Percentiles rank a stretch among this genome's conserved stretches.
Conservation (phyloP, 495 filamentous ascomycete genomes). For the Penicillium egyptiacum region DNA sequence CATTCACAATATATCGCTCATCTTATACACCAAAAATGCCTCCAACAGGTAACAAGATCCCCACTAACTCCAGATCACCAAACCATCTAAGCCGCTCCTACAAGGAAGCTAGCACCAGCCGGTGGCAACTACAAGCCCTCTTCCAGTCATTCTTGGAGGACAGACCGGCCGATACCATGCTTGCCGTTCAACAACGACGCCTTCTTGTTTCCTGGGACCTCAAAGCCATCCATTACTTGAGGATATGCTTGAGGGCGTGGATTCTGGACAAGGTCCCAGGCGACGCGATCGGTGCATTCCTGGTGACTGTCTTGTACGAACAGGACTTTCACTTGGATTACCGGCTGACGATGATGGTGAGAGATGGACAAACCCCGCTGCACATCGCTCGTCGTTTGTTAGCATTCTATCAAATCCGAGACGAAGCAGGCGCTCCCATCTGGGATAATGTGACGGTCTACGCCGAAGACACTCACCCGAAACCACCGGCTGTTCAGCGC, state of each 20-base stretch:
- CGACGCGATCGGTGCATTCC: slow-evolving; percentile 12
- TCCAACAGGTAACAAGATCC: background rate
- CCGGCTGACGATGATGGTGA: slow-evolving; percentile 4
- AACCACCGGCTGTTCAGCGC: no score
- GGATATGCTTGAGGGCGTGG: background rate
- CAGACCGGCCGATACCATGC: background rate
- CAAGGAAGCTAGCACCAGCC: slow-evolving; percentile 5
- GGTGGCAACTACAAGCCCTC: background rate
- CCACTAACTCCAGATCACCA: background rate
- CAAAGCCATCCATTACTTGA: background rate
- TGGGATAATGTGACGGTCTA: background rate
- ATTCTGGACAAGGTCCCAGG: slow-evolving; percentile 3
- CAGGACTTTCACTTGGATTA: slow-evolving; percentile 2
- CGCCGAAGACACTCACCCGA: background rate
- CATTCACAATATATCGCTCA: background rate
- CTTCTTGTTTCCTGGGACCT: slow-evolving; percentile 11
- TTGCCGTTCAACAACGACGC: background rate
- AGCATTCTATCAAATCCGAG: background rate
- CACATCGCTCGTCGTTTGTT: background rate
- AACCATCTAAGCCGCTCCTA: background rate
- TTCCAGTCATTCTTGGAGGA: background rate
- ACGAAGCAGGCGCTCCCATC: background rate
- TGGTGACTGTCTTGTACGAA: slow-evolving; percentile 6
- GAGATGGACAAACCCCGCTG: background rate
- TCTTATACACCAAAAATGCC: background rate